Percentiles rank a stretch among this genome's conserved stretches.
Evolutionary conservation across 208 protist species (phyloP).

Genomic region (Borovskyia barvae): DNA sequence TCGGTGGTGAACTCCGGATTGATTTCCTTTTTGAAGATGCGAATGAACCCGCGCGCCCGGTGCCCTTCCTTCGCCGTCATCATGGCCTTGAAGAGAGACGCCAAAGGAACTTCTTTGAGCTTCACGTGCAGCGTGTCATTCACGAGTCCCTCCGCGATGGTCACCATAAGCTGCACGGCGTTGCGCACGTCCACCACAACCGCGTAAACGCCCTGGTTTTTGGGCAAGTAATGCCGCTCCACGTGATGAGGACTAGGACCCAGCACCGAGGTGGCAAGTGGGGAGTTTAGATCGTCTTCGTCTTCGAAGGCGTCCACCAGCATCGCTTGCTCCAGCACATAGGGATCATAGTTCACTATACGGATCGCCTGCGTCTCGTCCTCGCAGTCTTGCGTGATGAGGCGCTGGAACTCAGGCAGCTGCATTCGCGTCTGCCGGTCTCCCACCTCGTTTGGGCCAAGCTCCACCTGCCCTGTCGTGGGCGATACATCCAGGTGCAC

Average conservation of each 20-base stretch:
- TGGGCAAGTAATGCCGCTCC: constrained; percentile 33
- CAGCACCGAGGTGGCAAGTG: constrained; percentile 62
- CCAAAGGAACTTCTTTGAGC: constrained; percentile 70
- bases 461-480: constrained; percentile 82
- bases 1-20: constrained; percentile 52
- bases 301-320: constrained; percentile 79
- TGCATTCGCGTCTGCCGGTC: constrained; percentile 84
- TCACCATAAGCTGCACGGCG: constrained; percentile 85
- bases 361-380: constrained; percentile 75
- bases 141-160: constrained; percentile 76
- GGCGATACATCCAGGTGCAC: constrained; percentile 81
- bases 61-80: constrained; percentile 61
- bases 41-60: constrained; percentile 78
- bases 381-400: constrained; percentile 79
- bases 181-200: constrained; percentile 83
- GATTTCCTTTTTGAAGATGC: constrained; percentile 63
- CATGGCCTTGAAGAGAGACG: constrained; percentile 85
- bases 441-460: constrained; percentile 83
- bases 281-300: constrained; percentile 54
- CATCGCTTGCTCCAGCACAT: constrained; percentile 86
- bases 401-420: constrained; percentile 74
- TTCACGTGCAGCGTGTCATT: constrained; percentile 64
- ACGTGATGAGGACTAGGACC: constrained; percentile 28
- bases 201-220: constrained; percentile 80
- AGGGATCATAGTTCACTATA: constrained; percentile 90